Evolutionary conservation across 2,329 filamentous ascomycete genomes (phyloP).

Genomic region (Huntiella bhutanensis): DNA sequence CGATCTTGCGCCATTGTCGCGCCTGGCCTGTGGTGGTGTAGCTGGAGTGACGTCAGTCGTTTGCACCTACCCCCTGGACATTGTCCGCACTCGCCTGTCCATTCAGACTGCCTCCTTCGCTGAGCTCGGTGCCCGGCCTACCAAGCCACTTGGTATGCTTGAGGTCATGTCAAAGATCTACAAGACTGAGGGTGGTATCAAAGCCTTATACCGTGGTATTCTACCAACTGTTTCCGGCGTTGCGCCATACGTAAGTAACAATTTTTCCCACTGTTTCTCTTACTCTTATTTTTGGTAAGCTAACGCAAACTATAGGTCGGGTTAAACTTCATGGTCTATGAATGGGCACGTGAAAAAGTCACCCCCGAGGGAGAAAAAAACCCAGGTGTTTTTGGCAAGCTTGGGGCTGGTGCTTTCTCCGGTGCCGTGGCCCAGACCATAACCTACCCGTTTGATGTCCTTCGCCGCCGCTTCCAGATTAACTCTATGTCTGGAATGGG

Average conservation of each 20-base stretch:
- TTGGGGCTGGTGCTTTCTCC: slow-evolving; percentile 81
- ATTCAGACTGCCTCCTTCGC: slow-evolving; percentile 97
- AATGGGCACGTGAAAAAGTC: slow-evolving; percentile 64
- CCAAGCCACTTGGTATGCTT: slow-evolving; percentile 82
- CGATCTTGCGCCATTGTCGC: slow-evolving; percentile 52
- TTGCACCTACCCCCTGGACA: slow-evolving; percentile 90
- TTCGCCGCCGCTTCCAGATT: slow-evolving; percentile 88
- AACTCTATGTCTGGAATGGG: slow-evolving; percentile 99
- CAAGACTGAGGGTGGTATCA: slow-evolving; percentile 67
- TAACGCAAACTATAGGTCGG: slow-evolving; percentile 45
- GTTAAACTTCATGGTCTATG: slow-evolving; percentile 97
- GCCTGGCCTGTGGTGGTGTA: slow-evolving; percentile 74
- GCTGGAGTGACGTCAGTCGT: slow-evolving; percentile 92
- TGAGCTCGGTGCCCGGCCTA: slow-evolving; percentile 43
- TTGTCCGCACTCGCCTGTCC: slow-evolving; percentile 84
- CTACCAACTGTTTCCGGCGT: slow-evolving; percentile 87
- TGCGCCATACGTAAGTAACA: slow-evolving; percentile 58
- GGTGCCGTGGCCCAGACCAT: slow-evolving; percentile 91
- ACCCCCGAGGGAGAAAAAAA: slow-evolving; percentile 78
- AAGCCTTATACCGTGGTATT: slow-evolving; percentile 84
- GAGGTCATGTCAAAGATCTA: slow-evolving; percentile 69
- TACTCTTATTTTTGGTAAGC: not conserved
- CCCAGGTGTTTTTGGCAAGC: slow-evolving; percentile 59
- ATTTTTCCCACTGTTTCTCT: not conserved
- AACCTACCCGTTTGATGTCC: slow-evolving; percentile 96